phyloP scores from a whole-genome alignment of 225 moss, liverwort and hornwort genomes.

The Sphagnum contortum region DNA sequence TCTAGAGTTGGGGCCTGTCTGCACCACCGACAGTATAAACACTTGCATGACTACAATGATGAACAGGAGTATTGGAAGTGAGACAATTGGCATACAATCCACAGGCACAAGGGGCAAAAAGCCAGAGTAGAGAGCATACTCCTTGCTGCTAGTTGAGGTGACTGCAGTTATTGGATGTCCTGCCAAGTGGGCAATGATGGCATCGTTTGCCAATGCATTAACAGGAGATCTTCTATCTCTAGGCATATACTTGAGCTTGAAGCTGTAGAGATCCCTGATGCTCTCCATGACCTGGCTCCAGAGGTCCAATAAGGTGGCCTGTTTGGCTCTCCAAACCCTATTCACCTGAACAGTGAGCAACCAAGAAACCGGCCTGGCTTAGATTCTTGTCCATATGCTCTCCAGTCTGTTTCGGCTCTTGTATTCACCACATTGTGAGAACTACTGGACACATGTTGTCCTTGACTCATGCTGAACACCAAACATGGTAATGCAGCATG shows the following conservation, averaged over 20 bases:
- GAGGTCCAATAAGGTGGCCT: constrained; percentile 34
- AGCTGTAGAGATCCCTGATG: constrained; percentile 20
- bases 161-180: constrained; percentile 29
- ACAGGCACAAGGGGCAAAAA: too few relatives aligned
- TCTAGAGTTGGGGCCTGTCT: constrained; percentile 21
- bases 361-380: too few relatives aligned
- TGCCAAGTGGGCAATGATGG: constrained; percentile 30
- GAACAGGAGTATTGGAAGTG: background rate
- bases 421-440: too few relatives aligned
- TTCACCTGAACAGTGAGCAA: constrained; percentile 28
- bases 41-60: background rate
- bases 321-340: constrained; percentile 40
- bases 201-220: constrained; percentile 29
- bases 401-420: too few relatives aligned
- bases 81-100: background rate
- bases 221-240: constrained; percentile 25
- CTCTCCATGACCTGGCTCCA: constrained; percentile 23
- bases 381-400: too few relatives aligned
- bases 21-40: background rate
- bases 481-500: too few relatives aligned
- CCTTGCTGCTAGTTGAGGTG: too few relatives aligned
- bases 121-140: constrained; percentile 6
- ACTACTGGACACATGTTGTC: too few relatives aligned
- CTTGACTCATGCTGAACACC: too few relatives aligned
- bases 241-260: constrained; percentile 15